These are phyloP conservation scores for Syzygium jambos DNA, from an alignment of 345 rosid species.

Conservation along the genomic window DNA sequence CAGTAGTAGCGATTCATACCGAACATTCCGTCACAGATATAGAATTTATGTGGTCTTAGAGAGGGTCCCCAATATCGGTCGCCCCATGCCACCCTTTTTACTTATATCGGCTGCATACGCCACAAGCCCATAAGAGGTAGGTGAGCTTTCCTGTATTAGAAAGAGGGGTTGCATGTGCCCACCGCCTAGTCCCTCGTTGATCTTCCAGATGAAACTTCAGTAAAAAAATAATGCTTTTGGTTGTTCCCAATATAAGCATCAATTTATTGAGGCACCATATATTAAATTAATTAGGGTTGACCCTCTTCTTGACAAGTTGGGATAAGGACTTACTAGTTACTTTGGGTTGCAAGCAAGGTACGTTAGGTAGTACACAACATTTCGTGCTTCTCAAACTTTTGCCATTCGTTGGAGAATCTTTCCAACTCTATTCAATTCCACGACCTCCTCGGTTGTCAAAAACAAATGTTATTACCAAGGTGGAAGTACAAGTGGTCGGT, in stretches of 20 bases:
- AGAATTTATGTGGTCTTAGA: neutral
- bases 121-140: neutral
- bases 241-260: neutral
- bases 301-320: neutral
- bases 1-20: neutral
- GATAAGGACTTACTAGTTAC: neutral
- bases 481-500: neutral
- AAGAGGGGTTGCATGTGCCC: neutral
- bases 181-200: neutral
- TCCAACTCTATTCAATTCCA: neutral
- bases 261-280: neutral
- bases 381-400: neutral
- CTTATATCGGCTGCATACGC: neutral
- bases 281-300: neutral
- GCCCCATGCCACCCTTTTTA: neutral
- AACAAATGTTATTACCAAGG: neutral
- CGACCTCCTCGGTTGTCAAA: neutral
- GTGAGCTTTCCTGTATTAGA: neutral
- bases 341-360: neutral
- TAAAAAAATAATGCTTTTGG: neutral
- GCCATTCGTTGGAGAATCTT: neutral
- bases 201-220: neutral
- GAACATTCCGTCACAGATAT: neutral
- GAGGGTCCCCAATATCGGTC: neutral
- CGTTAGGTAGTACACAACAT: neutral